A percentile compares a stretch with the other conserved stretches of the same genome.
Evolutionary conservation across 1,284 basidiomycete species (phyloP).

Genomic region (Phlebopus sp.): DNA sequence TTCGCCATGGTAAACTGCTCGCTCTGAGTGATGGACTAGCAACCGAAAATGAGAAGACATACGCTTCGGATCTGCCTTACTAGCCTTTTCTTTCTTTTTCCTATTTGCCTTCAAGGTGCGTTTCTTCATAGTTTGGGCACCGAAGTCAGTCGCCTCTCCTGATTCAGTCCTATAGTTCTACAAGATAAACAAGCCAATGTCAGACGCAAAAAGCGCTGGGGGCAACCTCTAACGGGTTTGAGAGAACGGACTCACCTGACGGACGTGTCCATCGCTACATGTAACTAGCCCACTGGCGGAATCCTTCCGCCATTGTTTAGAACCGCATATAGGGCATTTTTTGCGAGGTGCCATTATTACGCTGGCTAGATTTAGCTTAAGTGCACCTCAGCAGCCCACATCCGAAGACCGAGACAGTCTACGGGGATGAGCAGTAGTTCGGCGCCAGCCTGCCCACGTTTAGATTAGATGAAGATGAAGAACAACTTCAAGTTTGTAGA

Average conservation of each 20-base stretch:
- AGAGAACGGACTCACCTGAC: conserved; percentile 50
- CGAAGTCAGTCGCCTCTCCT: conserved; percentile 55
- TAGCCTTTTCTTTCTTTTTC: conserved; percentile 47
- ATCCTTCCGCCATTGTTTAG: conserved; percentile 77
- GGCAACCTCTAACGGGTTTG: neutral
- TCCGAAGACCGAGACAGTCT: too few species aligned
- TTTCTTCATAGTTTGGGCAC: conserved; percentile 58
- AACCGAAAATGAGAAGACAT: conserved; percentile 17
- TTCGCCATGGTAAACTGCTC: conserved; percentile 75
- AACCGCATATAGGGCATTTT: conserved; percentile 68
- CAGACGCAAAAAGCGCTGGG: neutral
- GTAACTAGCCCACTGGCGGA: conserved; percentile 66
- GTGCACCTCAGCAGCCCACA: neutral
- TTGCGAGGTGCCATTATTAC: conserved; percentile 51
- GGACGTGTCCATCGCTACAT: conserved; percentile 76
- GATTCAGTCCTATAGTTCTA: conserved; percentile 77
- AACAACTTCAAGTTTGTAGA: too few species aligned
- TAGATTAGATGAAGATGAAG: too few species aligned
- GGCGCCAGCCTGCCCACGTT: too few species aligned
- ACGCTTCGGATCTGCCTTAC: conserved; percentile 59
- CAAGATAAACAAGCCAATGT: neutral
- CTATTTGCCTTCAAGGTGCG: conserved; percentile 54
- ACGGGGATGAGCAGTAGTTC: too few species aligned
- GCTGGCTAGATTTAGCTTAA: neutral
- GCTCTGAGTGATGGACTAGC: neutral